Evolutionary conservation across 2,329 filamentous ascomycete species (phyloP).

Genomic region (Cladosporium sphaerospermum): DNA sequence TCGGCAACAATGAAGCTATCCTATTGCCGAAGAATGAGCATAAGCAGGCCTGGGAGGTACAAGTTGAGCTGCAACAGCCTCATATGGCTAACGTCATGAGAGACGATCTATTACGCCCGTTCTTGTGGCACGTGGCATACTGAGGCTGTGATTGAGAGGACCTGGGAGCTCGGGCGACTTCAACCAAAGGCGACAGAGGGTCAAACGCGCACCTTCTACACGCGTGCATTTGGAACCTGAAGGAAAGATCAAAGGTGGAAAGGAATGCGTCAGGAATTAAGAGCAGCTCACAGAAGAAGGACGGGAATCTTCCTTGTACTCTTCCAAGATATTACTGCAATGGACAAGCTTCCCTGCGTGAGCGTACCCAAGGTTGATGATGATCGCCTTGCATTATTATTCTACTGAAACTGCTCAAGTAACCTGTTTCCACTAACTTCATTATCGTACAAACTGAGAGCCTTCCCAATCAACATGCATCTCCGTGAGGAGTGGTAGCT

Average conservation of each 20-base stretch:
- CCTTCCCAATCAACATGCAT: background rate
- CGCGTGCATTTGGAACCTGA: too few species aligned
- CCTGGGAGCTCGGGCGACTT: background rate
- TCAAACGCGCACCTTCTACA: too few species aligned
- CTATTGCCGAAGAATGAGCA: constrained; percentile 16
- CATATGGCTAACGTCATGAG: constrained; percentile 15
- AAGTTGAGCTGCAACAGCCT: constrained; percentile 15
- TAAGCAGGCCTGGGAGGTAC: constrained; percentile 19
- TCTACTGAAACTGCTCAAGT: too few species aligned
- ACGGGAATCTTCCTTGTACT: too few species aligned
- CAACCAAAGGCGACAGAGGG: background rate
- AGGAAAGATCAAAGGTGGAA: too few species aligned
- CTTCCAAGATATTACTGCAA: too few species aligned
- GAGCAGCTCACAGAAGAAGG: too few species aligned
- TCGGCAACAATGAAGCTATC: constrained; percentile 12
- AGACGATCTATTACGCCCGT: constrained; percentile 11
- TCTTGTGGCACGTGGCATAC: background rate
- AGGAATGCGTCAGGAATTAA: too few species aligned
- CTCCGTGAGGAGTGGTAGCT: background rate
- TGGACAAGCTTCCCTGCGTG: too few species aligned
- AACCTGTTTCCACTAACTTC: background rate
- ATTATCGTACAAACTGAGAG: background rate
- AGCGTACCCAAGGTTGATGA: too few species aligned
- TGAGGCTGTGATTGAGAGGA: background rate
- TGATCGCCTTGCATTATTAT: too few species aligned